Percentiles rank a stretch among this genome's conserved stretches.
These are phyloP conservation scores for Colletotrichum agaves DNA, from an alignment of 2,329 filamentous ascomycete species.

Conservation along the genomic window DNA sequence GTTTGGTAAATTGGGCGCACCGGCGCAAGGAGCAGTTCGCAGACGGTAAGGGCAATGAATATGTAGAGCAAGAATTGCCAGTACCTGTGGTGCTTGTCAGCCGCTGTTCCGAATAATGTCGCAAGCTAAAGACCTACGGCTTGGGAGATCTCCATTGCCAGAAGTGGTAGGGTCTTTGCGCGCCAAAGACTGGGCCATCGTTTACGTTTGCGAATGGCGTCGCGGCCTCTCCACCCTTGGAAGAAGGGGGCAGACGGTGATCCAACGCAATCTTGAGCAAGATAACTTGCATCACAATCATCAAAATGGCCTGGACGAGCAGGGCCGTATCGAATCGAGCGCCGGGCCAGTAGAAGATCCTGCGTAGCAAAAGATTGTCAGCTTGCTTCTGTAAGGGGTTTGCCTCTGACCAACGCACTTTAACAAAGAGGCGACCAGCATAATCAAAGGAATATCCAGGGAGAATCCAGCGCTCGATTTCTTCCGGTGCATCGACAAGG, in stretches of 20 bases:
- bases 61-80: conserved; percentile 82
- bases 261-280: conserved; percentile 77
- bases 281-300: conserved; percentile 71
- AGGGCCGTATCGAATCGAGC: conserved; percentile 72
- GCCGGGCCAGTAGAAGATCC: conserved; percentile 77
- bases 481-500: conserved; percentile 70
- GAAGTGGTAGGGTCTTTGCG: conserved; percentile 76
- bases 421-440: conserved; percentile 75
- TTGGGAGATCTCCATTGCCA: conserved; percentile 83
- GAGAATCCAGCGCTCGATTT: conserved; percentile 76
- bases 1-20: conserved; percentile 66
- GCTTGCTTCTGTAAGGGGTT: conserved; percentile 19
- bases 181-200: conserved; percentile 49
- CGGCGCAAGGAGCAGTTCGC: conserved; percentile 75
- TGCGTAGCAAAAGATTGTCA: conserved; percentile 44
- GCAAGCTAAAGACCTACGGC: conserved; percentile 59
- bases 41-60: conserved; percentile 66
- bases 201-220: conserved; percentile 70
- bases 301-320: conserved; percentile 72
- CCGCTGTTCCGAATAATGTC: background rate
- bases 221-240: conserved; percentile 69
- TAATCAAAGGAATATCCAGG: conserved; percentile 77
- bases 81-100: conserved; percentile 61
- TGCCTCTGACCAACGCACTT: conserved; percentile 56
- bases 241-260: conserved; percentile 68